Percentiles rank a stretch among this genome's conserved stretches.
Evolutionary conservation across 768 basidiomycete genomes (phyloP).

Genomic region (Lentinula aciculospora): DNA sequence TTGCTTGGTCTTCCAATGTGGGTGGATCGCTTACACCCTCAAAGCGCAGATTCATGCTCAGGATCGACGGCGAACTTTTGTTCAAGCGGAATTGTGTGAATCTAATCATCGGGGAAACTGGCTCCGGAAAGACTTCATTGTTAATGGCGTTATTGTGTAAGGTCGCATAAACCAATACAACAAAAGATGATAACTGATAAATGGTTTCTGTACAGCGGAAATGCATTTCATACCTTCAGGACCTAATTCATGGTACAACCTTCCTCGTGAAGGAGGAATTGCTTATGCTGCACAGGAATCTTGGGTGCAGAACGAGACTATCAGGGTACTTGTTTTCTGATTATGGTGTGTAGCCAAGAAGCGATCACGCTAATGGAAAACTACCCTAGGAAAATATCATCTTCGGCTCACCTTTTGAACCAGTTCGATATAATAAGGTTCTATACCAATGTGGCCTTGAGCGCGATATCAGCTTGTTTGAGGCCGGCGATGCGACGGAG

Average conservation of each 20-base stretch:
- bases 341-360: too few species aligned
- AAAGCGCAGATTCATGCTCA: conserved; percentile 42
- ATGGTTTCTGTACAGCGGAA: conserved; percentile 34
- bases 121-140: conserved; percentile 59
- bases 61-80: conserved; percentile 44
- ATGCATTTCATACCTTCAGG: conserved; percentile 55
- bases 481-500: conserved; percentile 65
- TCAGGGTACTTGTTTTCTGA: conserved; percentile 32
- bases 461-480: conserved; percentile 62
- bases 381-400: conserved; percentile 63
- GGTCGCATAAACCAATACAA: not conserved
- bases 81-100: conserved; percentile 53
- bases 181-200: not conserved
- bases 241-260: conserved; percentile 58
- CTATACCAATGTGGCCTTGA: conserved; percentile 71
- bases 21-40: conserved; percentile 33
- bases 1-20: conserved; percentile 45
- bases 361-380: not conserved
- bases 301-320: conserved; percentile 82
- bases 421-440: conserved; percentile 72
- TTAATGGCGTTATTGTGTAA: conserved; percentile 56
- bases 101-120: conserved; percentile 55
- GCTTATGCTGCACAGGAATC: conserved; percentile 82
- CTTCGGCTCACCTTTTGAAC: conserved; percentile 74
- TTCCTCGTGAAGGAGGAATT: conserved; percentile 64